phyloP scores from a whole-genome alignment of 73 alveolate species.

The Diophrys appendiculata region DNA sequence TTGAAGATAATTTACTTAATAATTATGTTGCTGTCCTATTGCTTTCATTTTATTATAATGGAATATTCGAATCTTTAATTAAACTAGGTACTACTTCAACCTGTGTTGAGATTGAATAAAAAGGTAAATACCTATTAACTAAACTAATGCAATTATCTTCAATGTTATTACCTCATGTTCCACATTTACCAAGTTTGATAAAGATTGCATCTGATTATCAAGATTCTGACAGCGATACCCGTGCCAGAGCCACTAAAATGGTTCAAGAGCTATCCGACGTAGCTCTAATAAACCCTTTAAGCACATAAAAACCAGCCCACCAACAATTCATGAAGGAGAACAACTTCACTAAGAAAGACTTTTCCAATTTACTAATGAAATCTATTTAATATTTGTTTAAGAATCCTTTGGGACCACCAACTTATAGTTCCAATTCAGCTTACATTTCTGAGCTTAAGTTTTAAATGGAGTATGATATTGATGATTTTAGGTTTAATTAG shows the following conservation, averaged over 20 bases:
- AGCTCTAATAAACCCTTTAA: conserved; percentile 3
- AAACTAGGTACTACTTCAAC: conserved; percentile 23
- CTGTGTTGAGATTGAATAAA: conserved; percentile 5
- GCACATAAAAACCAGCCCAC: neutral
- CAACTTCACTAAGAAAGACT: conserved; percentile 23
- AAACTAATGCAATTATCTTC: conserved; percentile 53
- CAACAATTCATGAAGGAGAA: neutral
- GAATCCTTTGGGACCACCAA: conserved; percentile 32
- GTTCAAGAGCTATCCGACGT: conserved; percentile 35
- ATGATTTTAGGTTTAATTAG: conserved; percentile 42
- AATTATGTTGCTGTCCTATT: conserved; percentile 52
- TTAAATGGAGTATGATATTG: conserved; percentile 31
- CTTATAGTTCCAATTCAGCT: neutral
- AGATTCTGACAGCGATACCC: conserved; percentile 36
- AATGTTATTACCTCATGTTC: conserved; percentile 59
- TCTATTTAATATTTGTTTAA: conserved; percentile 37
- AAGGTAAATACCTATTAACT: conserved; percentile 61
- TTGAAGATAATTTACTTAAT: conserved; percentile 38
- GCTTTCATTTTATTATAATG: conserved; percentile 42
- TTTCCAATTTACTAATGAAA: conserved; percentile 33
- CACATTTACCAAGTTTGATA: conserved; percentile 64
- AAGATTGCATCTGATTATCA: conserved; percentile 57
- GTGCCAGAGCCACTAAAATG: conserved; percentile 56
- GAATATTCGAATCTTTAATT: conserved; percentile 53
- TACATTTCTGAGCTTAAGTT: conserved; percentile 8